Evolutionary conservation across 2,329 filamentous ascomycete species (phyloP), one percentile per base, ranked within the genome.

Genomic region (Alternaria atra): DNA sequence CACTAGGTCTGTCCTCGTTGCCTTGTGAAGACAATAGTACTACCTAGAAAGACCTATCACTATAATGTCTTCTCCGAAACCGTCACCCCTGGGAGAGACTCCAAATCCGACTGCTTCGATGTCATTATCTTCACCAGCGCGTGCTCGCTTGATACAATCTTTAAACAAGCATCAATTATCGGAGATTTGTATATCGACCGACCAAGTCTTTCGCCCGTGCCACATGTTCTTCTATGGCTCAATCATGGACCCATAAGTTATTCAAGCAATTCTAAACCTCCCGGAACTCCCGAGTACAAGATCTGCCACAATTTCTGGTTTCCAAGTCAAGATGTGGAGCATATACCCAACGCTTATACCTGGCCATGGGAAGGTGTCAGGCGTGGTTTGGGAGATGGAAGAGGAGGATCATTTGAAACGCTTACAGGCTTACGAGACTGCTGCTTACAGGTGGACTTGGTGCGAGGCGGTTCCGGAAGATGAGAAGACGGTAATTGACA

Each of bases 201-300:
- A 20, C 20, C 20, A 20, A 20, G 20, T 20, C 40, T 75, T 74
- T 50, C 57, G 64, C 2, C 50, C 56, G 27, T 73, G 63, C 37
- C 47, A 72, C 52, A 66, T 76, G 63, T 77, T 77, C 50, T 70
- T 77, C 64, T 77, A 77, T 40, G 74, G 75, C 44, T 69, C 71
- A 27, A 64, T 77, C 3, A 76, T 74, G 67, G 76, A 76, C 54
- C 60, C 72, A 23, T 64, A 71, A 62, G 69, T 76, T 47, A 66
- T 77, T 35, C 65, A 69, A 61, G 59, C 68, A 52, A 61, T 77
- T 32, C 66, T 76, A 52, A 32, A 57, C 17, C 68, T 76, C n/a
- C 44, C 63, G 6, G 57, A 70, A 39, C 59, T 59, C 9, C 73
- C 69, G 5, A 58, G 48, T n/a, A 66, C 68, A 54, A 63, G 59